Base-by-base conservation (phyloP, 2,329 filamentous ascomycete genomes). In the Cordyceps farinosa region DNA sequence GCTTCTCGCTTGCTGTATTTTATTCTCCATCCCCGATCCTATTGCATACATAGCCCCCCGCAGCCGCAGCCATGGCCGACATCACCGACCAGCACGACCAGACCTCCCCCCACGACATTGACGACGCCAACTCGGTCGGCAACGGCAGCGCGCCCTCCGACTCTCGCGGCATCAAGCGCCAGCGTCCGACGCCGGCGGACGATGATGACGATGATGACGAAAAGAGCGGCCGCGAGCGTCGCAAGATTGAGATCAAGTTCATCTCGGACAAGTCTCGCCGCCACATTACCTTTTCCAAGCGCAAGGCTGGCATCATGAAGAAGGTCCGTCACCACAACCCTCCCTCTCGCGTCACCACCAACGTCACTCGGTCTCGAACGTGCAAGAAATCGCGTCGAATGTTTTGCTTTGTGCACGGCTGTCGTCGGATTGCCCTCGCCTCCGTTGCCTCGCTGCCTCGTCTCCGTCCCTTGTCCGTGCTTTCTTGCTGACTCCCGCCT, bases 171-270 rank as follows among this genome's bases (percentile, higher is more conserved):
- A 86, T 92, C 79, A 98, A 98, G 85, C 92, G 94, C 72, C 86
- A 85, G 77, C 91, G 95, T 75, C 87, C 90, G 67, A 89, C 90
- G 70, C 85, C 88, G 60, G 88, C 88, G 72, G 94, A 98, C 76
- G 95, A 98, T 75, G 95, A 98, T 69, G 94, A 98, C 69, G 95
- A 98, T 68, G 93, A 98, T 71, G 93, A 97, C 71, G 94, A 97
- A 78, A 98, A 98, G 87, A 92, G 92, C 67, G 92, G 92, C 74
- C 93, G 95, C 79, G 95, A 98, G 86, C 90, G 95, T 76, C 89
- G 95, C 81, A 99, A 99, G 90, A 99, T 99, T 73, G 95, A 99
- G 80, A 99, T 99, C 82, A 99, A 99, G 86, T 99, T 99, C 82
- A 99, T 99, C 79, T 94, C 93, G 79, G 95, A 99, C 81, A 99